Evolutionary conservation across 345 rosid species (phyloP).

Genomic region (Adansonia digitata): DNA sequence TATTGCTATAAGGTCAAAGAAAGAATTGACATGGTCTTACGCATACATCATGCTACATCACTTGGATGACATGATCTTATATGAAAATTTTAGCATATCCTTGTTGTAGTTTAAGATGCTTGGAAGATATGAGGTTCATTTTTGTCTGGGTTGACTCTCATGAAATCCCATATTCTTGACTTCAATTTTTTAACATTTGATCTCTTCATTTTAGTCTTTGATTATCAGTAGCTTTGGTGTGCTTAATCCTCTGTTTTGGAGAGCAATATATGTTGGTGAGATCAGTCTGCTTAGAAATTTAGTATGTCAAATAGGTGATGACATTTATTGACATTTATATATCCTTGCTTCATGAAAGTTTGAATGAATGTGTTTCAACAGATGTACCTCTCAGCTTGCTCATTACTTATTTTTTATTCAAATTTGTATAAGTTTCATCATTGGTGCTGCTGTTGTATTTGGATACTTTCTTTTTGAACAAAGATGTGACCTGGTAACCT

Average conservation of each 20-base stretch:
- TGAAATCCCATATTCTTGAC: neutral
- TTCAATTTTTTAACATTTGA: neutral
- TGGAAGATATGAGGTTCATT: neutral
- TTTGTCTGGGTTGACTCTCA: neutral
- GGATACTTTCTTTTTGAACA: neutral
- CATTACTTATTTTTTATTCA: neutral
- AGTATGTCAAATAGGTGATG: neutral
- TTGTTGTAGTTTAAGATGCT: constrained; percentile 4
- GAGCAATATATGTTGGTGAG: constrained; percentile 3
- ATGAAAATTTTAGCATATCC: neutral
- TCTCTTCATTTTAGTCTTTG: neutral
- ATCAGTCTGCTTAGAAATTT: neutral
- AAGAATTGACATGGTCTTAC: neutral
- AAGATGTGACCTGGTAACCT: neutral
- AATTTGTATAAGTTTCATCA: neutral
- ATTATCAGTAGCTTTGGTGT: neutral
- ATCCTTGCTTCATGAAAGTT: neutral
- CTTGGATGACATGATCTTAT: constrained; percentile 11
- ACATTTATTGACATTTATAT: neutral
- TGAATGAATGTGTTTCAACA: neutral
- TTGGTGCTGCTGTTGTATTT: neutral
- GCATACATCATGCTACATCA: neutral
- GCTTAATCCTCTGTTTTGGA: neutral
- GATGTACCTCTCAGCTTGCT: neutral
- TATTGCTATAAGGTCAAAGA: constrained; percentile 3